These are phyloP conservation scores for Lumnitzera racemosa DNA, from an alignment of 345 rosid genomes.

Conservation along the genomic window DNA sequence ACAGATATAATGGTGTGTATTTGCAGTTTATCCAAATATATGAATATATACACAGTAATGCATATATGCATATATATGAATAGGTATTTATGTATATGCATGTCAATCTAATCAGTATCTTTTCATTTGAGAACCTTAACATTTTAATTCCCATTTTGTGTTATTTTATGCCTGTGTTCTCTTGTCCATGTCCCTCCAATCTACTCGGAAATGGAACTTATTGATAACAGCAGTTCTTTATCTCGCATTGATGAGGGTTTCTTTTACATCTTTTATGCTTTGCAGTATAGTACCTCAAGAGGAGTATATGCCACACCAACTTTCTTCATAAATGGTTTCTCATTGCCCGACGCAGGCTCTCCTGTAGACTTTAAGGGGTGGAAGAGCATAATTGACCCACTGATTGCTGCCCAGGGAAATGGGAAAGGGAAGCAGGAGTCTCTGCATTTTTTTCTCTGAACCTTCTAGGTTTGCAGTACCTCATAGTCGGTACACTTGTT, in stretches of 20 bases:
- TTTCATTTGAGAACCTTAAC: too few species aligned
- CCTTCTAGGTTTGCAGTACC: neutral
- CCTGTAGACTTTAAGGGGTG: conserved; percentile 32
- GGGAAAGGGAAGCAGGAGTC: conserved; percentile 1
- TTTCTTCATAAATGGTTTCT: conserved; percentile 38
- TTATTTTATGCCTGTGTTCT: too few species aligned
- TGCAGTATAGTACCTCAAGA: conserved; percentile 45
- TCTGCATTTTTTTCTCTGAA: conserved; percentile 7
- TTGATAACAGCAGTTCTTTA: too few species aligned
- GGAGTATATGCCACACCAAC: conserved; percentile 43
- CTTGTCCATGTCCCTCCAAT: too few species aligned
- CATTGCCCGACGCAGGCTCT: conserved; percentile 28
- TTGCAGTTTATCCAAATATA: too few species aligned
- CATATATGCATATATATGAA: too few species aligned
- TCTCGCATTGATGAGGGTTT: neutral
- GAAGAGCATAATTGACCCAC: conserved; percentile 33
- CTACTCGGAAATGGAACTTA: too few species aligned
- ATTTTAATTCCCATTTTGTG: too few species aligned
- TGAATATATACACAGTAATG: too few species aligned
- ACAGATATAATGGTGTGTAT: too few species aligned
- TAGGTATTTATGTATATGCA: too few species aligned
- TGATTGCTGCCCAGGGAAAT: conserved; percentile 11
- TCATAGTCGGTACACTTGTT: neutral
- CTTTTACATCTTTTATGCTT: conserved; percentile 4
- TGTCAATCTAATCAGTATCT: too few species aligned